These are phyloP conservation scores for Talaromyces sp. DNA, from an alignment of 2,329 filamentous ascomycete species.

Conservation along the genomic window DNA sequence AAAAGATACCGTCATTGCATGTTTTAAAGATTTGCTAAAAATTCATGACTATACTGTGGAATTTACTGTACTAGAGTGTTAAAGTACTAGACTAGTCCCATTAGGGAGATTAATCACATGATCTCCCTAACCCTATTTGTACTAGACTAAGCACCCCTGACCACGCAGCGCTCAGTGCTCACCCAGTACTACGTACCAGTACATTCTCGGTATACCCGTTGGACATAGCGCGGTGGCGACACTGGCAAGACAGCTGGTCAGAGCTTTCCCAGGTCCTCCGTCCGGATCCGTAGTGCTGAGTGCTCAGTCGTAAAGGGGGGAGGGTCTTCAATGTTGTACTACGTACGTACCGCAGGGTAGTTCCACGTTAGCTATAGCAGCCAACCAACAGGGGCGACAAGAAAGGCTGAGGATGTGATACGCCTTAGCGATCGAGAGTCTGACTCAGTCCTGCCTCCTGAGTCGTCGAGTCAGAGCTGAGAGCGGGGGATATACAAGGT, in stretches of 20 bases:
- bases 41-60: no score
- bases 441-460: background rate
- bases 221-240: background rate
- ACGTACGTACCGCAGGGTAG: no score
- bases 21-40: no score
- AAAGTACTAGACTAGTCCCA: background rate
- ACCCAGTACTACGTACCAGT: no score
- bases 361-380: background rate
- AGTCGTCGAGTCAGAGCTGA: background rate
- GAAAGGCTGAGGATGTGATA: background rate
- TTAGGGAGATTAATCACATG: background rate
- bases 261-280: background rate
- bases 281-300: background rate
- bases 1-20: no score
- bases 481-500: background rate
- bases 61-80: no score
- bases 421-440: background rate
- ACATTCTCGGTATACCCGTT: background rate
- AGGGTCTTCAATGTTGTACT: background rate
- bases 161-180: no score
- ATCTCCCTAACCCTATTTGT: background rate
- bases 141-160: background rate
- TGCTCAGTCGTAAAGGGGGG: background rate
- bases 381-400: background rate
- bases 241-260: background rate